phyloP scores from a whole-genome alignment of 805 yeast genomes.

The Wickerhamiella cacticola region DNA sequence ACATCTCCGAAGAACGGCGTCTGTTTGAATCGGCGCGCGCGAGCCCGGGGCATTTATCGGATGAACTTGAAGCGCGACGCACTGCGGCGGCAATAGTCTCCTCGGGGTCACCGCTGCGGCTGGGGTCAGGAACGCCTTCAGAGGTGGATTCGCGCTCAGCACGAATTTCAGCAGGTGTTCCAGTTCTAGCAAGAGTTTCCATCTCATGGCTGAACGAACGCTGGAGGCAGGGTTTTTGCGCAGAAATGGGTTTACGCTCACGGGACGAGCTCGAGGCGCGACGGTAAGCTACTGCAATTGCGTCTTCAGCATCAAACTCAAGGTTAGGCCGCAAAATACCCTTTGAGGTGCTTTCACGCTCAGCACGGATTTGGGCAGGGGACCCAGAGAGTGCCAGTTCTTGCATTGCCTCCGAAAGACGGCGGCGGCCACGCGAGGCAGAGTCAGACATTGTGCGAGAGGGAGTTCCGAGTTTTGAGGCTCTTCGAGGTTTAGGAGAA shows the following conservation, averaged over 20 bases:
- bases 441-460: neutral
- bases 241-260: neutral
- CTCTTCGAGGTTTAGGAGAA: no score
- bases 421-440: neutral
- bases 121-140: neutral
- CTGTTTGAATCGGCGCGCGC: no score
- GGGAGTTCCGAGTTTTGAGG: no score
- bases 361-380: slow-evolving; percentile 2
- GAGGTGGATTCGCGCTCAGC: slow-evolving; percentile 7
- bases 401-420: neutral
- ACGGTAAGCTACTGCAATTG: slow-evolving; percentile 1
- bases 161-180: slow-evolving; percentile 5
- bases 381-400: neutral
- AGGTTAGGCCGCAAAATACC: slow-evolving; percentile 2
- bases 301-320: neutral
- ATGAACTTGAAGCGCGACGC: neutral
- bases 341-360: slow-evolving; percentile 6
- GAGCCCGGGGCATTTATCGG: no score
- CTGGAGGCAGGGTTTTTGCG: neutral
- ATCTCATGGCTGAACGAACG: neutral
- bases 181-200: neutral
- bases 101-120: neutral
- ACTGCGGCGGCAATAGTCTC: neutral
- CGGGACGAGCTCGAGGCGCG: slow-evolving; percentile 2
- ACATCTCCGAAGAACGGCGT: neutral